A percentile compares a stretch with the other conserved stretches of the same genome.
Evolutionary conservation across 768 basidiomycete species (phyloP).

Genomic region (Suillus weaverae): DNA sequence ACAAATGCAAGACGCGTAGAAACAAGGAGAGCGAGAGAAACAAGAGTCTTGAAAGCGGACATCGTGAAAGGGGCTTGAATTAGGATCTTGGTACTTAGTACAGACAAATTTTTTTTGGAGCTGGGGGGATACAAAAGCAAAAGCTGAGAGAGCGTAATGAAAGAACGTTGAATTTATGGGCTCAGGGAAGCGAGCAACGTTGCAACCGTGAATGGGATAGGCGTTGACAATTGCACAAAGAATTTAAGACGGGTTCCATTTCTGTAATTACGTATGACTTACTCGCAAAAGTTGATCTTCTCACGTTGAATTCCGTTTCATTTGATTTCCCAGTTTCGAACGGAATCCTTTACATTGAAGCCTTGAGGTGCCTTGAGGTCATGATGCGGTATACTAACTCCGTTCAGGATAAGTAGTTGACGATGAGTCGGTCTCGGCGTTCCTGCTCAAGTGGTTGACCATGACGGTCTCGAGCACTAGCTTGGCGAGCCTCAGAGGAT

Average conservation of each 20-base stretch:
- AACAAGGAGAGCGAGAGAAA: conserved; percentile 22
- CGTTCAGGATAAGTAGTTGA: neutral
- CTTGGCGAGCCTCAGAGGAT: neutral
- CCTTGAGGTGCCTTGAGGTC: neutral
- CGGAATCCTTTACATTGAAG: neutral
- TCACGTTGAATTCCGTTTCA: conserved; percentile 3
- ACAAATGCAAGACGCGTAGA: conserved; percentile 15
- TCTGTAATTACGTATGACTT: neutral
- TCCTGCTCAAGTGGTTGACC: neutral
- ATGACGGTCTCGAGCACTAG: neutral
- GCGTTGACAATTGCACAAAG: conserved; percentile 4
- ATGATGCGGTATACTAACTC: neutral
- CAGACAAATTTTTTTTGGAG: neutral
- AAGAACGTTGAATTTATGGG: conserved; percentile 28
- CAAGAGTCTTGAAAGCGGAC: conserved; percentile 13
- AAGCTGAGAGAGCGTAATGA: conserved; percentile 9
- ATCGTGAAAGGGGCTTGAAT: conserved; percentile 16
- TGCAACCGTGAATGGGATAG: conserved; percentile 9
- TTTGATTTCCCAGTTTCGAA: conserved; percentile 8
- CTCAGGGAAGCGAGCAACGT: conserved; percentile 22
- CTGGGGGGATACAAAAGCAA: conserved; percentile 7
- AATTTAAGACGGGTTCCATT: neutral
- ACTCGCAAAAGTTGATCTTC: conserved; percentile 5
- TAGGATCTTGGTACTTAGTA: conserved; percentile 1
- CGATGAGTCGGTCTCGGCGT: neutral